These are phyloP conservation scores for Globisporangium spinosum DNA, from an alignment of 352 stramenopile species.

Conservation along the genomic window DNA sequence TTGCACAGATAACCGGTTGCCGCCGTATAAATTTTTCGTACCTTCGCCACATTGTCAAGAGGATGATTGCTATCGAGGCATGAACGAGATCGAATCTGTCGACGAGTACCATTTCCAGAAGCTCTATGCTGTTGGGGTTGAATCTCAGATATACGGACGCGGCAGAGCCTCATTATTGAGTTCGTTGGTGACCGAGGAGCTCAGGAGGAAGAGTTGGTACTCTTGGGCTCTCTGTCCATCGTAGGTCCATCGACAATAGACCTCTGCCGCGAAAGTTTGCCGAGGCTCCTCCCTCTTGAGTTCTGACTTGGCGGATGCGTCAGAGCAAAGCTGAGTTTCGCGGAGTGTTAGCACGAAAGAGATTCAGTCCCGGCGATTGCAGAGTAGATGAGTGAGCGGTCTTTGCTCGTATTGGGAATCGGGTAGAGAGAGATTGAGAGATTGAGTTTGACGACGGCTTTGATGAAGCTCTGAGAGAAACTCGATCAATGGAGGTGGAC, in stretches of 20 bases:
- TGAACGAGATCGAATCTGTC: background rate
- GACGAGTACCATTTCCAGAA: background rate
- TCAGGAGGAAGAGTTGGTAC: background rate
- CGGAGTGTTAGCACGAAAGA: background rate
- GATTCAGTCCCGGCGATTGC: background rate
- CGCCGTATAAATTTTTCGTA: too few relatives aligned
- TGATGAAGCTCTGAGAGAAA: too few relatives aligned
- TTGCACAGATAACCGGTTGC: too few relatives aligned
- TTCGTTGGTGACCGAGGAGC: background rate
- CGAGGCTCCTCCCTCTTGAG: background rate
- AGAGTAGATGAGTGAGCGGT: background rate
- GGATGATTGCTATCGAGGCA: background rate
- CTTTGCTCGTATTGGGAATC: background rate
- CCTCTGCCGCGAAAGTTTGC: background rate
- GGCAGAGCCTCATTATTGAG: background rate
- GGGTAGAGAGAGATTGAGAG: background rate
- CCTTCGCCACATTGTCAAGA: too few relatives aligned
- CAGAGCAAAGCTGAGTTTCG: background rate
- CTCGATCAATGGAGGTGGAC: too few relatives aligned
- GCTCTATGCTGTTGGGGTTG: background rate
- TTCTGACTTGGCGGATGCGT: background rate
- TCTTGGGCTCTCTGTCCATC: background rate
- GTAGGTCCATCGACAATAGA: background rate
- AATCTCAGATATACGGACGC: background rate
- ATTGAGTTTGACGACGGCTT: too few relatives aligned